phyloP scores from a whole-genome alignment of 257 asterid genomes.

The Cinchona pubescens region DNA sequence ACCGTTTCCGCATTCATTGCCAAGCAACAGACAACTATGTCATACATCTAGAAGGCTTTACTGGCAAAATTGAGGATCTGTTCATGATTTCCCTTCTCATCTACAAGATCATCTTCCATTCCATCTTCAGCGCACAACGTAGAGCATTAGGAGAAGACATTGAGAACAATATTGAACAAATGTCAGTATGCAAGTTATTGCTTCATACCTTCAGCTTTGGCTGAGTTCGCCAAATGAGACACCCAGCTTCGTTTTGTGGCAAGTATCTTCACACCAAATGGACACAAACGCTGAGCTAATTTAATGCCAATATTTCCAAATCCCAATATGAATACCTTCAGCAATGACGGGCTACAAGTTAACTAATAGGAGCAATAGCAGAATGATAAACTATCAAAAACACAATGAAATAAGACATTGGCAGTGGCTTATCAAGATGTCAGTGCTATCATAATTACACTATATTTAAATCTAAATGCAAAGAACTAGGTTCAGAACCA shows the following conservation, averaged over 20 bases:
- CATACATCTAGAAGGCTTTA: no score
- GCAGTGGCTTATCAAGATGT: not conserved
- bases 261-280: slow-evolving; percentile 83
- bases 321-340: slow-evolving; percentile 79
- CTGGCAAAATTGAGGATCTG: slow-evolving; percentile 68
- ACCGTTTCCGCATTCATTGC: slow-evolving; percentile 76
- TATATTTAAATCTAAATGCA: not conserved
- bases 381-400: not conserved
- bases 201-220: slow-evolving; percentile 42
- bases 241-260: slow-evolving; percentile 95
- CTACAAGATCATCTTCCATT: slow-evolving; percentile 49
- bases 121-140: slow-evolving; percentile 26
- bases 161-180: not conserved
- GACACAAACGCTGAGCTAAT: slow-evolving; percentile 83
- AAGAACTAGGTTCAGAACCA: not conserved
- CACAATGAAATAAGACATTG: not conserved
- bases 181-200: not conserved
- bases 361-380: not conserved
- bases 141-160: slow-evolving; percentile 10
- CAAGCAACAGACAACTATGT: slow-evolving; percentile 86
- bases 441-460: not conserved
- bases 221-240: slow-evolving; percentile 30
- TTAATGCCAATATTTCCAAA: slow-evolving; percentile 81
- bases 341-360: slow-evolving; percentile 3
- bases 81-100: slow-evolving; percentile 76